Conservation (phyloP, 345 rosid species). For the Theobroma cacao region DNA sequence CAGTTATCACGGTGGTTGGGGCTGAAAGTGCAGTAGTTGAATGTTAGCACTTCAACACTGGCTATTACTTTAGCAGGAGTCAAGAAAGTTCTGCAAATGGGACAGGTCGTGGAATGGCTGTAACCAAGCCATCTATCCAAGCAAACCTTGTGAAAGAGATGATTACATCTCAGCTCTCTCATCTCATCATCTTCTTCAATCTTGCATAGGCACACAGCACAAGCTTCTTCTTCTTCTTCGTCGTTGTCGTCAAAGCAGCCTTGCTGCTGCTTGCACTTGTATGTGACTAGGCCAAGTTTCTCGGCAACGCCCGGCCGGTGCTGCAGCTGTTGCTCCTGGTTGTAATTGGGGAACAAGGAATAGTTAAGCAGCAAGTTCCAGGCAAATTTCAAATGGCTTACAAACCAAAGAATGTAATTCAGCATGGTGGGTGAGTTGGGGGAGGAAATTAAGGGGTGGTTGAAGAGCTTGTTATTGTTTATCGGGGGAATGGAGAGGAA, state of each 20-base stretch:
- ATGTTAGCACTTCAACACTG: conserved; percentile 8
- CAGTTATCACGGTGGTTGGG: conserved; percentile 20
- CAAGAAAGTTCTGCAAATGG: conserved; percentile 35
- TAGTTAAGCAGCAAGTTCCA: conserved; percentile 9
- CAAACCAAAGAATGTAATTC: neutral
- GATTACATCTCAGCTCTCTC: conserved; percentile 32
- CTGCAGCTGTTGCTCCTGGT: neutral
- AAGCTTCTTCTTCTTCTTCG: conserved; percentile 7
- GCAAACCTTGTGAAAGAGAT: conserved; percentile 38
- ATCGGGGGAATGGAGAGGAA: too few relatives aligned
- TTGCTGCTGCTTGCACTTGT: neutral
- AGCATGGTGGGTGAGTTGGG: neutral
- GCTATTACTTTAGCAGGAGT: neutral
- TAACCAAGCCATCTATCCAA: conserved; percentile 30
- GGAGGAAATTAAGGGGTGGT: neutral
- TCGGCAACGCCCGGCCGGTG: neutral
- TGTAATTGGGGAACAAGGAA: neutral
- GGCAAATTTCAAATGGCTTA: conserved; percentile 1
- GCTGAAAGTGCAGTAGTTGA: conserved; percentile 2
- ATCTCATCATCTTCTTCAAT: conserved; percentile 30
- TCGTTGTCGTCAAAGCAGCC: neutral
- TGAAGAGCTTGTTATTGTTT: too few relatives aligned
- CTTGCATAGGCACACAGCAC: conserved; percentile 29
- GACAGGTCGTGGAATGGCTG: conserved; percentile 25
- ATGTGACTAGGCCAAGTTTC: neutral